Conservation (phyloP, 441 rosid species). For the Manihot esculenta region DNA sequence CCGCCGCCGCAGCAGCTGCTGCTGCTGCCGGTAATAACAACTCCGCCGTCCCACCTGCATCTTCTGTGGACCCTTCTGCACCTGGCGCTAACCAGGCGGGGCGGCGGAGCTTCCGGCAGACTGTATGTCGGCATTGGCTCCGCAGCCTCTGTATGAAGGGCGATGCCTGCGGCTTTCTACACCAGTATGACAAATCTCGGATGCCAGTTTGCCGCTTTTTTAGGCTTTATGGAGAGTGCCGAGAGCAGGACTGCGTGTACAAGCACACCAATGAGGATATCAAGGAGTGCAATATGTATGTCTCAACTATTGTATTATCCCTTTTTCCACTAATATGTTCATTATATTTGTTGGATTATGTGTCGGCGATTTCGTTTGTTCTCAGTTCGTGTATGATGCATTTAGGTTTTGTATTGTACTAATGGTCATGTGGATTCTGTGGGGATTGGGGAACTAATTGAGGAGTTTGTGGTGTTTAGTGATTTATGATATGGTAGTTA, state of each 20-base stretch:
- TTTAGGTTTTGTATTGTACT: no score
- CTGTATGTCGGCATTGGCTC: slow-evolving; percentile 99
- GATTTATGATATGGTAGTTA: no score
- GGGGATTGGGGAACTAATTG: no score
- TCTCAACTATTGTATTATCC: background rate
- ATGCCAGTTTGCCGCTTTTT: slow-evolving; percentile 98
- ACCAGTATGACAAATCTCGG: slow-evolving; percentile 93
- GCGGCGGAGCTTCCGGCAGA: slow-evolving; percentile 89
- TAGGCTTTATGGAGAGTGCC: slow-evolving; percentile 85
- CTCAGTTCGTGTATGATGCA: no score
- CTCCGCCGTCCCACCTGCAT: slow-evolving; percentile 16
- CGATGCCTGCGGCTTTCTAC: slow-evolving; percentile 96
- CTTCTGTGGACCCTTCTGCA: slow-evolving; percentile 21
- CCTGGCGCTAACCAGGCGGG: slow-evolving; percentile 38
- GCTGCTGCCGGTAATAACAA: slow-evolving; percentile 21
- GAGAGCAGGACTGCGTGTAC: slow-evolving; percentile 97
- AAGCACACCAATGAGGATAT: slow-evolving; percentile 96
- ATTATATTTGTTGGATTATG: background rate
- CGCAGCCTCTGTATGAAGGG: slow-evolving; percentile 99
- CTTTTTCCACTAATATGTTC: no score
- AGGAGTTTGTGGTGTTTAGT: no score
- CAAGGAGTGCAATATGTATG: slow-evolving; percentile 98
- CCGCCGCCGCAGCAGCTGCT: slow-evolving; percentile 21
- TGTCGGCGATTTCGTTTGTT: background rate
- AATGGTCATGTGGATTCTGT: no score